These are phyloP conservation scores for Haberlea rhodopensis DNA, from an alignment of 257 asterid genomes.

Conservation along the genomic window DNA sequence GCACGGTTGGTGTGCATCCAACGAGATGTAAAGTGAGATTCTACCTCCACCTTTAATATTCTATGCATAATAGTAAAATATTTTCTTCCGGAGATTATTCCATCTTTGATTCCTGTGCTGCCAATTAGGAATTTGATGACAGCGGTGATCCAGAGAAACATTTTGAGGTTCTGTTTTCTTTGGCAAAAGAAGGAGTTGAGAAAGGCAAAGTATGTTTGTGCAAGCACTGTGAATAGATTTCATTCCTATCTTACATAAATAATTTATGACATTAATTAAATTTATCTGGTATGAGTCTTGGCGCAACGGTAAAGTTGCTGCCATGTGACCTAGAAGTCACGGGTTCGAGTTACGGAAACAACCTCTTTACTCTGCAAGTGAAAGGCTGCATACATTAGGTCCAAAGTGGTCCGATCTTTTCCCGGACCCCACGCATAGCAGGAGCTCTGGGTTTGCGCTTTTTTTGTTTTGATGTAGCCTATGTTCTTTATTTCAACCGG, in stretches of 20 bases:
- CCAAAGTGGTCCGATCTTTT: too few relatives aligned
- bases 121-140: conserved; percentile 78
- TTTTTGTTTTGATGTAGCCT: too few relatives aligned
- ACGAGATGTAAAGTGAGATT: conserved; percentile 88
- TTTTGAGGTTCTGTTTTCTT: conserved; percentile 65
- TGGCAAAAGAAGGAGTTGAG: conserved; percentile 83
- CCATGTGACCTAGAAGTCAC: too few relatives aligned
- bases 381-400: too few relatives aligned
- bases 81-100: conserved; percentile 14
- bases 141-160: conserved; percentile 88
- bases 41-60: conserved; percentile 21
- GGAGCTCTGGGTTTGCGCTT: too few relatives aligned
- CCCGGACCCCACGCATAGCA: too few relatives aligned
- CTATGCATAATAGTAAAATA: conserved; percentile 1
- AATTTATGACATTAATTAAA: conserved; percentile 1
- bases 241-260: neutral
- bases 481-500: conserved; percentile 11
- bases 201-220: conserved; percentile 79
- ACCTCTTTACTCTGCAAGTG: too few relatives aligned
- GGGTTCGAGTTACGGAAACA: too few relatives aligned
- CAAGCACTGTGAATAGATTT: conserved; percentile 5
- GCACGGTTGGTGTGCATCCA: conserved; percentile 99
- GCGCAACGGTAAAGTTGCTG: too few relatives aligned
- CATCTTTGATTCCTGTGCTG: conserved; percentile 17
- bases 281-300: conserved; percentile 14